Percentiles rank a stretch among this genome's conserved stretches.
phyloP scores from a whole-genome alignment of 2,329 filamentous ascomycete genomes.

The Phaeosphaeriaceae sp. region DNA sequence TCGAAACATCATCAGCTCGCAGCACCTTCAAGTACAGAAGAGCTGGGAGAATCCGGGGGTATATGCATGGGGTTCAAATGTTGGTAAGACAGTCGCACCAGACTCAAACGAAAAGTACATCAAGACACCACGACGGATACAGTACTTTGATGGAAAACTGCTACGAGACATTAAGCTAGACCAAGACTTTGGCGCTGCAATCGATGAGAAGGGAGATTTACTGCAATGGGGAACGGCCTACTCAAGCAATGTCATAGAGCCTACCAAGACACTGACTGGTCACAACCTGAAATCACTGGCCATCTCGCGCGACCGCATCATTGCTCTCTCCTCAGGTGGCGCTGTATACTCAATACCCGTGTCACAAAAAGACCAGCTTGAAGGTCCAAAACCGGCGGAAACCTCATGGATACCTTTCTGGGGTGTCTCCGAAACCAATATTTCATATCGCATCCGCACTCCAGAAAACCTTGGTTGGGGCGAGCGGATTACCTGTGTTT shows the following conservation, averaged over 20 bases:
- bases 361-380: constrained; percentile 72
- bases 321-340: constrained; percentile 77
- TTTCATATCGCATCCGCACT: constrained; percentile 76
- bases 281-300: constrained; percentile 80
- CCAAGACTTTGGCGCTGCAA: constrained; percentile 80
- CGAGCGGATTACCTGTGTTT: constrained; percentile 76
- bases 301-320: constrained; percentile 81
- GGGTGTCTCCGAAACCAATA: constrained; percentile 58
- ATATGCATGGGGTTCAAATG: constrained; percentile 92
- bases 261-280: constrained; percentile 75
- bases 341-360: constrained; percentile 85
- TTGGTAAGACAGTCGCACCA: constrained; percentile 82
- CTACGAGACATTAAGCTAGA: constrained; percentile 88
- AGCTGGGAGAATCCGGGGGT: constrained; percentile 85
- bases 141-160: constrained; percentile 83
- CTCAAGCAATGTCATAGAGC: constrained; percentile 67
- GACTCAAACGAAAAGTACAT: constrained; percentile 77
- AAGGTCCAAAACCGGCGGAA: constrained; percentile 69
- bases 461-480: constrained; percentile 69
- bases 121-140: constrained; percentile 79
- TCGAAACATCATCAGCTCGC: constrained; percentile 77
- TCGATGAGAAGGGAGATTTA: constrained; percentile 85
- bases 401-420: constrained; percentile 78
- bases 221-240: constrained; percentile 90
- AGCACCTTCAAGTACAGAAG: constrained; percentile 85